phyloP scores from a whole-genome alignment of 345 rosid genomes.

The Camelina sativa region DNA sequence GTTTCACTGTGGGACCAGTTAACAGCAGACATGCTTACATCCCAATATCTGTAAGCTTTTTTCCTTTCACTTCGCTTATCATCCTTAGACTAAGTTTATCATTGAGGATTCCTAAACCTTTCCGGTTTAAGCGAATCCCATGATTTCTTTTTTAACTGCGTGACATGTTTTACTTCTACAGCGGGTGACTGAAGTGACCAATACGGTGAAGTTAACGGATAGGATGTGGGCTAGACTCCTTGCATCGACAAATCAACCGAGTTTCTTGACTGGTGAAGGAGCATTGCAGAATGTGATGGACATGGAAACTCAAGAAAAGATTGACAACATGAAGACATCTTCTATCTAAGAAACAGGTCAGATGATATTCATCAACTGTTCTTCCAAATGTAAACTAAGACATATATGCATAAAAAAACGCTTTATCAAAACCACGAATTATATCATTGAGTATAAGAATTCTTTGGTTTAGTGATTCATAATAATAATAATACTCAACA shows the following conservation, averaged over 20 bases:
- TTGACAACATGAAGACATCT: conserved; percentile 50
- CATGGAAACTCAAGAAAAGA: conserved; percentile 44
- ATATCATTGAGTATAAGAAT: conserved; percentile 34
- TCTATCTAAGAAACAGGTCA: conserved; percentile 46
- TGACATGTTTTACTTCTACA: conserved; percentile 50
- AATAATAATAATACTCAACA: conserved; percentile 27
- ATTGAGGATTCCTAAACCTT: background rate
- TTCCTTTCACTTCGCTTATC: conserved; percentile 8
- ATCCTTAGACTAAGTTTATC: background rate
- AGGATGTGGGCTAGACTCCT: conserved; percentile 99
- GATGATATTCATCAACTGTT: conserved; percentile 13
- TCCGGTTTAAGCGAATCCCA: conserved; percentile 13
- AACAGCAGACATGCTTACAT: conserved; percentile 91
- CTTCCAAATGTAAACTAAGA: conserved; percentile 16
- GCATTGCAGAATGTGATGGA: conserved; percentile 43
- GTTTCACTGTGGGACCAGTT: conserved; percentile 95
- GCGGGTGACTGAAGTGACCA: conserved; percentile 76
- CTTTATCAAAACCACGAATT: background rate
- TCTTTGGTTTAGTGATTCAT: conserved; percentile 42
- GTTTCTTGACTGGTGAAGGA: conserved; percentile 62
- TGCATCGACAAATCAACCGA: conserved; percentile 93
- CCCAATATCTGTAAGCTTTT: conserved; percentile 72
- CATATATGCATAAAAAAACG: conserved; percentile 9
- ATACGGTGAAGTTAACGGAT: conserved; percentile 82
- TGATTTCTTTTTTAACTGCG: conserved; percentile 13